phyloP scores from a whole-genome alignment of 306 rosid species.

The Lathyrus tuberosus region DNA sequence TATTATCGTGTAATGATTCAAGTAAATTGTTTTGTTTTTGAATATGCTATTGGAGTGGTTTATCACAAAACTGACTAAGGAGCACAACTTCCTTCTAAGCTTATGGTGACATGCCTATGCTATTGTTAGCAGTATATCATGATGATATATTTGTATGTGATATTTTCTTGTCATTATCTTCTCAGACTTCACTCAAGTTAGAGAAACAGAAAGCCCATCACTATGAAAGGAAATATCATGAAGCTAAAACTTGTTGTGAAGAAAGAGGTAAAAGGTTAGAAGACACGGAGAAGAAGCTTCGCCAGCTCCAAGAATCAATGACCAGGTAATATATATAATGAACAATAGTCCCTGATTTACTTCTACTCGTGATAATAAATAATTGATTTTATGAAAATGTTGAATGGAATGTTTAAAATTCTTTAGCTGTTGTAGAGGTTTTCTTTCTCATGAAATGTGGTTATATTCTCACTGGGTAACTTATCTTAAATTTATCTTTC shows the following conservation, averaged over 20 bases:
- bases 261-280: conserved; percentile 63
- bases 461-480: conserved; percentile 18
- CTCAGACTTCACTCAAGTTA: conserved; percentile 55
- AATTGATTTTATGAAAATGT: conserved; percentile 25
- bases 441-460: conserved; percentile 22
- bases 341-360: conserved; percentile 30
- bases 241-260: conserved; percentile 59
- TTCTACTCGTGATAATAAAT: conserved; percentile 17
- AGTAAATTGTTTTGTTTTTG: conserved; percentile 25
- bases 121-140: conserved; percentile 25
- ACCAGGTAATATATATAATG: conserved; percentile 53
- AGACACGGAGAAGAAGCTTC: conserved; percentile 72
- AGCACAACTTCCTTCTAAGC: conserved; percentile 27
- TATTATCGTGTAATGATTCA: conserved; percentile 12
- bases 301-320: conserved; percentile 76
- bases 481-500: conserved; percentile 16
- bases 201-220: conserved; percentile 65
- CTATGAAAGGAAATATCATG: conserved; percentile 66
- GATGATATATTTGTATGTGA: conserved; percentile 37
- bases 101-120: conserved; percentile 37
- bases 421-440: conserved; percentile 19
- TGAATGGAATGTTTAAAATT: conserved; percentile 29
- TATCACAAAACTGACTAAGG: conserved; percentile 35
- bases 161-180: conserved; percentile 40
- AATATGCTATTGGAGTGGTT: conserved; percentile 34